Evolutionary conservation across 192 early-diverging fungal species (phyloP).

Genomic region (Mortierella claussenii): DNA sequence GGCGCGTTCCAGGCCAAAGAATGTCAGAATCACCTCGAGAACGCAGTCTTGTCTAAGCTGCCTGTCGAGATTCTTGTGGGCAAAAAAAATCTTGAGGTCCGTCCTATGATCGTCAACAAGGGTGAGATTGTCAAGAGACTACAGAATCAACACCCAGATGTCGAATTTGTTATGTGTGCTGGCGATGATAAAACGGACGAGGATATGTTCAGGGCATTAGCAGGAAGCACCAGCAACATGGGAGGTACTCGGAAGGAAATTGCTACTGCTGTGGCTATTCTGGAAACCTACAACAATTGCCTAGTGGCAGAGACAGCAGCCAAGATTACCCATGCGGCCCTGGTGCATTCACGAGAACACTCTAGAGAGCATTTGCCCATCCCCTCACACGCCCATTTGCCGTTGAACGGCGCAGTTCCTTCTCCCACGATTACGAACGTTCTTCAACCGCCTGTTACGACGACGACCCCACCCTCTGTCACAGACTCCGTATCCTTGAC

Average conservation of each 20-base stretch:
- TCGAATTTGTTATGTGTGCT: conserved; percentile 94
- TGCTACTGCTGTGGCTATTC: background rate
- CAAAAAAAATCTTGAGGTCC: conserved; percentile 96
- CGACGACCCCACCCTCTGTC: conserved; percentile 54
- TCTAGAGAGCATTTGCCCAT: conserved; percentile 18
- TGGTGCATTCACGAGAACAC: too few relatives aligned
- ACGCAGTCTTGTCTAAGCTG: conserved; percentile 91
- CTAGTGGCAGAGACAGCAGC: conserved; percentile 37
- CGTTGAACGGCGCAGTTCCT: too few relatives aligned
- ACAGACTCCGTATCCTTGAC: conserved; percentile 10
- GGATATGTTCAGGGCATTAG: conserved; percentile 92
- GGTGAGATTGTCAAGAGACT: conserved; percentile 96
- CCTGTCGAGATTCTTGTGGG: conserved; percentile 96
- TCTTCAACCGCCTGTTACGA: background rate
- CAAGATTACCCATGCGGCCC: conserved; percentile 27
- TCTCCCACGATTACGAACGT: background rate
- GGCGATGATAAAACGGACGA: conserved; percentile 98
- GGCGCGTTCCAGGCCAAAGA: conserved; percentile 98
- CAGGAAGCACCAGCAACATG: conserved; percentile 24
- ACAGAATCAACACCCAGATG: conserved; percentile 66
- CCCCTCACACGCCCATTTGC: conserved; percentile 1
- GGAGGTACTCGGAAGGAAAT: background rate
- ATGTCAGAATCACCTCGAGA: conserved; percentile 94
- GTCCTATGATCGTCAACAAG: conserved; percentile 93
- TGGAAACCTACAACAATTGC: conserved; percentile 30